Base-by-base conservation (phyloP, 768 basidiomycete species). In the Galerina sulciceps region DNA sequence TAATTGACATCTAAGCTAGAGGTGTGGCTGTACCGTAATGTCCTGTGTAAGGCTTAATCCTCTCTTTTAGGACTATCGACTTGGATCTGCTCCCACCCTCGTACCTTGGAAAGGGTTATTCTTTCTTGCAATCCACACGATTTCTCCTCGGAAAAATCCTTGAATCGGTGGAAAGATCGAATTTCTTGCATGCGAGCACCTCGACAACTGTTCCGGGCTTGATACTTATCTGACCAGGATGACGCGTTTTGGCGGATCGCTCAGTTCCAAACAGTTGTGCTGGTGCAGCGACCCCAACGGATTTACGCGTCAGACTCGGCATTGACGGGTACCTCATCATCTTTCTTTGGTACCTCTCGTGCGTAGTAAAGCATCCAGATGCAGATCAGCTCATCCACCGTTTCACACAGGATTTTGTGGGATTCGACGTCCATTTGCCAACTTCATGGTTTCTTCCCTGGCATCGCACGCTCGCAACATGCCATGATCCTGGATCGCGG, bases 401-500 rank as follows among this genome's bases (percentile, higher is more conserved):
- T 45, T 49, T 36, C 57, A 58, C 49, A 58, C 54, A 45, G 44
- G 54, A 47, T 23, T 36, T 37, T 46, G 44, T 37, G 17, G 38
- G 51, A 52, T 41, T 52, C 49, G 49, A 57, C n/a, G 35, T 48
- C n/a, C 23, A 40, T 43, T 22, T 49, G 55, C 35, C 46, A 22
- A 42, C 49, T 54, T 47, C 47, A 53, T 31, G 37, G 17, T 36
- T 23, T 37, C 15, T 15, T 11, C 46, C 36, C 22, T 11, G 10
- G 22, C 47, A 20, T 58, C 62, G 50, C 62, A 64, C 62, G 44
- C 62, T 49, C 35, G 48, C 54, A 22, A 42, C 31, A 49, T 47
- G 26, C 59, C 59, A 56, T 44, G 47, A 22, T 38, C 6, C 23
- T 56, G 63, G 60, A 53, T 49, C 49, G 37, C 26, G 31, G 48